phyloP scores from a whole-genome alignment of 176 grass and related monocot species.

The Alloteropsis semialata region DNA sequence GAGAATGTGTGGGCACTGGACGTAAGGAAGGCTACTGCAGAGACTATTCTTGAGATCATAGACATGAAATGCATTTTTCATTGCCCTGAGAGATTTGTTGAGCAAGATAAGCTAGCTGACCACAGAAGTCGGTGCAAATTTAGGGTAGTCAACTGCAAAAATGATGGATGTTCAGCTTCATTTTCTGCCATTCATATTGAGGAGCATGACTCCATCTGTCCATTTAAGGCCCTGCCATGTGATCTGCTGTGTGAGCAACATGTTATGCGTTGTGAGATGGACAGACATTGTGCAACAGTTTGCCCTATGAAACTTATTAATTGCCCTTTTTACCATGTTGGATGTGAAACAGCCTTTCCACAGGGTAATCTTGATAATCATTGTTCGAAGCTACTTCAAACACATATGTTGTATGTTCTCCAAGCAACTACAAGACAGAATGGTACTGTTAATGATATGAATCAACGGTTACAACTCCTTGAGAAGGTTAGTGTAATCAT shows the following conservation, averaged over 20 bases:
- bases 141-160: conserved; percentile 52
- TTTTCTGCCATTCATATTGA: conserved; percentile 59
- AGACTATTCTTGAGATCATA: conserved; percentile 46
- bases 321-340: conserved; percentile 76
- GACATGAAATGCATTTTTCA: conserved; percentile 54
- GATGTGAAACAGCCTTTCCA: conserved; percentile 70
- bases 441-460: conserved; percentile 54
- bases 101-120: conserved; percentile 31
- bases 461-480: conserved; percentile 60
- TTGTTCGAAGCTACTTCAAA: conserved; percentile 60
- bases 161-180: conserved; percentile 44
- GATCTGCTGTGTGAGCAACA: conserved; percentile 60
- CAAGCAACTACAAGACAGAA: conserved; percentile 52
- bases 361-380: conserved; percentile 67
- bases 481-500: conserved; percentile 65
- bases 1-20: conserved; percentile 38
- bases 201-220: conserved; percentile 64
- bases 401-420: conserved; percentile 62
- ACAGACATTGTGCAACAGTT: conserved; percentile 61
- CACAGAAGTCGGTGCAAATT: conserved; percentile 51
- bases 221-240: conserved; percentile 68
- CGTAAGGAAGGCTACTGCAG: conserved; percentile 29
- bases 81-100: conserved; percentile 48
- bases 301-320: conserved; percentile 77
- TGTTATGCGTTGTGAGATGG: conserved; percentile 70